Base-by-base conservation (phyloP, 2,329 filamentous ascomycete species). In the Ophiostoma tasmaniense region DNA sequence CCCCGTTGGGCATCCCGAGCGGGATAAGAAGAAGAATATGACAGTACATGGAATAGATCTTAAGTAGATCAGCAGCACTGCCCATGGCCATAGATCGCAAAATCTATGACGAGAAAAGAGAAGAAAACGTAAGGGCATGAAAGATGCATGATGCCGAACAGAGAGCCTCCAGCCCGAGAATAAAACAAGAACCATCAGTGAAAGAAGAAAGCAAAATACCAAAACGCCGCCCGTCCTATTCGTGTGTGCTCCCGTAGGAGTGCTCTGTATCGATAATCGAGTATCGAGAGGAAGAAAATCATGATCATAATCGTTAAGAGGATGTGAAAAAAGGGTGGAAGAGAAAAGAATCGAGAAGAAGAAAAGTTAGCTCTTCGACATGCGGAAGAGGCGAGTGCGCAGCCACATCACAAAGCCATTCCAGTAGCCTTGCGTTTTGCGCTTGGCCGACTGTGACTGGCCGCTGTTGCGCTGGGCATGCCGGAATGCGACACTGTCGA, bases 321-420 rank as follows among this genome's bases (percentile, higher is more conserved):
- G 28, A 52, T 33, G 33, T 5, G n/a, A 39, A 3, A 7, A 6
- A 28, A 62, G 6, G n/a, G 3, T 22, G 37, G 14, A 28, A 7
- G 6, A 22, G 10, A 35, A 22, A 25, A 22, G 42, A 22, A 22
- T 17, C n/a, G 20, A 33, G 45, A 30, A 30, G 37, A 11, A 68
- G 50, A 42, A 10, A 69, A 28, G 55, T 25, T 45, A 45, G 37
- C 17, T 25, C n/a, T 33, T 62, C 69, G 72, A 73, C 62, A 67
- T 71, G 30, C 66, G 70, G 64, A 85, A 76, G 39, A 85, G 77
- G 70, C 82, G 81, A n/a, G 87, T 89, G 70, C 86, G 80, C 33
- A 89, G 75, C 87, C 87, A 89, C 68, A 89, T 80, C 66, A 89
- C 80, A 73, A 89, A 88, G 28, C 82, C 82, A 8, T 84, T 87